These are phyloP conservation scores for Penicillium crystallinum DNA, from an alignment of 495 filamentous ascomycete species.

Conservation along the genomic window DNA sequence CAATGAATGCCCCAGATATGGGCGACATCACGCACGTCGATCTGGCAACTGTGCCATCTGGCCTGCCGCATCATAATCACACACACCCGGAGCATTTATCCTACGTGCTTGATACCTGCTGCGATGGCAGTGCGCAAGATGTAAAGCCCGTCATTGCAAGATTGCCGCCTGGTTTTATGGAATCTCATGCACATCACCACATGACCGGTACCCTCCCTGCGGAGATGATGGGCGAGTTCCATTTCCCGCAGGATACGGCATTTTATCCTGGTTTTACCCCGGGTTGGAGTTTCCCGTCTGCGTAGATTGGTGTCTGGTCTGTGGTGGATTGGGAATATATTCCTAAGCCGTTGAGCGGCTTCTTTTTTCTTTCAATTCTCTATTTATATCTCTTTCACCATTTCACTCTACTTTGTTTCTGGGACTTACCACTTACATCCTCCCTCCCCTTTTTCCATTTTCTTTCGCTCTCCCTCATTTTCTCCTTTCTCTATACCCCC, in stretches of 20 bases:
- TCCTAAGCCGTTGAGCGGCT: constrained; percentile 11
- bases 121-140: constrained; percentile 14
- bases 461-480: not conserved
- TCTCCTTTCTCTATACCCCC: not conserved
- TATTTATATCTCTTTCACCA: constrained; percentile 9
- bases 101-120: constrained; percentile 16
- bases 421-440: not conserved
- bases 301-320: constrained; percentile 8
- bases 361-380: constrained; percentile 10
- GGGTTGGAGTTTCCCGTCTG: constrained; percentile 31
- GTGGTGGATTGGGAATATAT: not conserved
- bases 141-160: constrained; percentile 11
- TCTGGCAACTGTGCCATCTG: constrained; percentile 8
- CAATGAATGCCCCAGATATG: constrained; percentile 15
- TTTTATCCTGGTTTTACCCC: constrained; percentile 26
- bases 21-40: constrained; percentile 18
- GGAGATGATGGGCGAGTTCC: constrained; percentile 28
- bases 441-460: not conserved
- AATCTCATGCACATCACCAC: constrained; percentile 11
- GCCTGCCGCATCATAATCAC: not conserved
- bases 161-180: constrained; percentile 12
- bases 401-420: not conserved
- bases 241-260: constrained; percentile 22
- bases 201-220: constrained; percentile 20
- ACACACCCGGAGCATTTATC: constrained; percentile 11